Evolutionary conservation across 2,329 filamentous ascomycete genomes (phyloP).

Genomic region (Diaporthe ilicicola): DNA sequence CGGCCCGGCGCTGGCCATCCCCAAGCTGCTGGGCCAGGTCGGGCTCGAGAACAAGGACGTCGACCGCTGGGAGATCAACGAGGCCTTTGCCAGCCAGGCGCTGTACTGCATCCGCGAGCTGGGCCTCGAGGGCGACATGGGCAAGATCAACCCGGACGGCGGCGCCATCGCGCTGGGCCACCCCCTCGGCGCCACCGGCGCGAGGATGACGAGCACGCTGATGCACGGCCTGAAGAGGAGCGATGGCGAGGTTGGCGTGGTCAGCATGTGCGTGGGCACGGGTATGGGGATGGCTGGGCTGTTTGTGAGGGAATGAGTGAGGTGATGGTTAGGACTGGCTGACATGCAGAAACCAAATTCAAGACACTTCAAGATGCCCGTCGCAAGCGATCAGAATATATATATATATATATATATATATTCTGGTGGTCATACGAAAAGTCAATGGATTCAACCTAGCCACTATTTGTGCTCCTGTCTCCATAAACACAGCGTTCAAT

Average conservation of each 20-base stretch:
- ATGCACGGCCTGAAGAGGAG: slow-evolving; percentile 71
- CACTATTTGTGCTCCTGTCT: not conserved
- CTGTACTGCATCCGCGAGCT: slow-evolving; percentile 77
- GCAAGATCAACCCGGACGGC: slow-evolving; percentile 88
- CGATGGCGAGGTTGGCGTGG: slow-evolving; percentile 80
- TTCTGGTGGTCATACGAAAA: not conserved
- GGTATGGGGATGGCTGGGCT: slow-evolving; percentile 61
- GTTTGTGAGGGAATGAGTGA: slow-evolving; percentile 31
- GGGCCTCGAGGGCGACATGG: slow-evolving; percentile 69
- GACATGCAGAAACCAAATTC: not conserved
- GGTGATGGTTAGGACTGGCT: not conserved
- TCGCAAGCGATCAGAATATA: not conserved
- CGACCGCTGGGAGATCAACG: slow-evolving; percentile 92
- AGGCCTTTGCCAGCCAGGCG: slow-evolving; percentile 75
- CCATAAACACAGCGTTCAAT: not conserved
- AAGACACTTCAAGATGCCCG: not conserved
- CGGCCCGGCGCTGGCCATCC: slow-evolving; percentile 86
- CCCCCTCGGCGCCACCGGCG: slow-evolving; percentile 88
- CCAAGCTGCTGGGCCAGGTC: slow-evolving; percentile 76
- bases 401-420: too few species aligned
- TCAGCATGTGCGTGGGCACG: slow-evolving; percentile 90
- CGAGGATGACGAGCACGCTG: slow-evolving; percentile 79
- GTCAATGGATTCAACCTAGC: too few species aligned
- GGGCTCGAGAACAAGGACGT: slow-evolving; percentile 76
- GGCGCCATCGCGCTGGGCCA: slow-evolving; percentile 95